phyloP scores from a whole-genome alignment of 2,329 filamentous ascomycete genomes.

The Stemphylium lycopersici region DNA sequence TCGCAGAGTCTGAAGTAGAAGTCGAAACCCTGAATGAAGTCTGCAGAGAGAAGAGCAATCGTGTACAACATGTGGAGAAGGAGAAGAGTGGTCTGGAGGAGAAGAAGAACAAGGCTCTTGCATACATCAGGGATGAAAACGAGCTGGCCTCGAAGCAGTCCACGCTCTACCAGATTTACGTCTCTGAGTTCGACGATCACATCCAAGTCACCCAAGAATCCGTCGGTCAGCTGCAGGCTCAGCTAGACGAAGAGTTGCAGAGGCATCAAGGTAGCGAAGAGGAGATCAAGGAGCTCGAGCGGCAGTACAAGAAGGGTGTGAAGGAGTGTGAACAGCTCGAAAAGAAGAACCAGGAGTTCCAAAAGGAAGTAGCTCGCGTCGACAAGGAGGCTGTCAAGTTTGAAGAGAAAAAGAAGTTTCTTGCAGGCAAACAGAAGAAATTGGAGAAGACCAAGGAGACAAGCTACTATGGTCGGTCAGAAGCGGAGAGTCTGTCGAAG shows the following conservation, averaged over 20 bases:
- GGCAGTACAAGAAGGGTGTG: conserved; percentile 78
- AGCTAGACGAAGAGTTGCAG: conserved; percentile 85
- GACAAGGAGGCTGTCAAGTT: conserved; percentile 98
- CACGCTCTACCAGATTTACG: conserved; percentile 89
- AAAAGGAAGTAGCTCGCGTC: conserved; percentile 88
- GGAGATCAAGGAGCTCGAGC: conserved; percentile 87
- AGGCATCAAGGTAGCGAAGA: conserved; percentile 91
- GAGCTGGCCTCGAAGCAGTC: conserved; percentile 89
- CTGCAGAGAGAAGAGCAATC: conserved; percentile 91
- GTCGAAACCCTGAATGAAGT: conserved; percentile 93
- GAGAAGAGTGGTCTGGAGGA: conserved; percentile 92
- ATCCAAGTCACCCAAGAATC: conserved; percentile 87
- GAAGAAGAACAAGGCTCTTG: conserved; percentile 93
- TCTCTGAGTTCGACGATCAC: conserved; percentile 87
- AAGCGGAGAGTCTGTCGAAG: conserved; percentile 78
- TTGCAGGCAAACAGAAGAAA: conserved; percentile 90
- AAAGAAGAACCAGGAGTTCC: conserved; percentile 76
- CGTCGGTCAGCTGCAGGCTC: conserved; percentile 85
- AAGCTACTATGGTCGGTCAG: conserved; percentile 74
- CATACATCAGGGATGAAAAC: conserved; percentile 90
- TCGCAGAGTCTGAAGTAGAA: conserved; percentile 89
- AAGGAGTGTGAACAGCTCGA: conserved; percentile 85
- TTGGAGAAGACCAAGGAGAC: conserved; percentile 84
- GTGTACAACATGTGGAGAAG: conserved; percentile 97
- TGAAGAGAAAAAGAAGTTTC: conserved; percentile 96